phyloP scores from a whole-genome alignment of 2,329 filamentous ascomycete genomes.

The Bisporella sp. region DNA sequence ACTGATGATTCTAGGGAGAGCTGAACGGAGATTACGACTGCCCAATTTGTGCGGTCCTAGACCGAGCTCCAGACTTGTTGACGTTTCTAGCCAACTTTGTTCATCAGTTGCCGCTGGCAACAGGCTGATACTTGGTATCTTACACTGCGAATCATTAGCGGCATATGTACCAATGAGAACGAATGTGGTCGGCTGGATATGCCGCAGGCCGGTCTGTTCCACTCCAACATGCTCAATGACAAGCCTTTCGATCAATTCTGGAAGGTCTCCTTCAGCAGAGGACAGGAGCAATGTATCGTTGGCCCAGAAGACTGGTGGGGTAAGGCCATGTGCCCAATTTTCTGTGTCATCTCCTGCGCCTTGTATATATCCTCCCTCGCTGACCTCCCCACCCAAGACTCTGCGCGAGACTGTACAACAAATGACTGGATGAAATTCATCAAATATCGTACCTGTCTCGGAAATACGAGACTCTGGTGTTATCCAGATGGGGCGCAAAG shows the following conservation, averaged over 20 bases:
- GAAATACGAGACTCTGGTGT: constrained; percentile 57
- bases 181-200: constrained; percentile 21
- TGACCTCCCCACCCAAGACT: constrained; percentile 60
- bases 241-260: constrained; percentile 40
- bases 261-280: constrained; percentile 58
- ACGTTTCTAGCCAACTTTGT: constrained; percentile 34
- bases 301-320: constrained; percentile 72
- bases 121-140: constrained; percentile 32
- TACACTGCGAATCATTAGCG: not conserved
- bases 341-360: constrained; percentile 93
- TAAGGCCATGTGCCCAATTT: constrained; percentile 81
- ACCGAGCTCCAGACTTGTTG: constrained; percentile 44
- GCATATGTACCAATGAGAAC: constrained; percentile 17
- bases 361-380: constrained; percentile 77
- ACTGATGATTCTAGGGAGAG: constrained; percentile 42
- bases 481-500: constrained; percentile 73
- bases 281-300: constrained; percentile 54
- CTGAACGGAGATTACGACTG: constrained; percentile 71
- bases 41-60: constrained; percentile 70
- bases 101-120: constrained; percentile 35
- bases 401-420: constrained; percentile 79
- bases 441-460: constrained; percentile 36
- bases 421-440: constrained; percentile 63
- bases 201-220: constrained; percentile 2
- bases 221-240: constrained; percentile 27